phyloP scores from a whole-genome alignment of 2,329 filamentous ascomycete species.

The Sarocladium kiliense region DNA sequence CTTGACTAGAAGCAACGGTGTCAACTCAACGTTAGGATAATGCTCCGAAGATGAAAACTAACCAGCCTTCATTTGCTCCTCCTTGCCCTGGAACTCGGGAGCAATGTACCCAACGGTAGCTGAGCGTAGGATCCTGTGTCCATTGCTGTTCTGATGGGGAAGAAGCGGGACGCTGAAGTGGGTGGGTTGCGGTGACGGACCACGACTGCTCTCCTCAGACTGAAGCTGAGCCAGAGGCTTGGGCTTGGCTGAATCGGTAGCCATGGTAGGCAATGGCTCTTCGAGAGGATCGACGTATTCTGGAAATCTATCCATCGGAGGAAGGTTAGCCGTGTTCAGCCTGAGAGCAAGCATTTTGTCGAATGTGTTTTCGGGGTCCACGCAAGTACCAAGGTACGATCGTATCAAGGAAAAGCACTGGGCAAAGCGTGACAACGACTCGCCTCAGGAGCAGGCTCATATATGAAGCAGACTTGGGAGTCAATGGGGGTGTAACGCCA shows the following conservation, averaged over 20 bases:
- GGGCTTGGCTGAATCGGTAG: slow-evolving; percentile 25
- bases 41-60: no score
- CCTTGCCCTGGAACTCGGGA: slow-evolving; percentile 88
- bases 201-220: slow-evolving; percentile 42
- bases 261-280: slow-evolving; percentile 24
- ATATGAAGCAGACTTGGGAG: background rate
- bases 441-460: background rate
- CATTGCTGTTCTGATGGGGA: slow-evolving; percentile 48
- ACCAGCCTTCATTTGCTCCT: slow-evolving; percentile 82
- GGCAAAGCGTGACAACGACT: no score
- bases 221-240: slow-evolving; percentile 38
- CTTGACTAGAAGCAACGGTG: slow-evolving; percentile 58
- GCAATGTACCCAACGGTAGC: slow-evolving; percentile 92
- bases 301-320: slow-evolving; percentile 36
- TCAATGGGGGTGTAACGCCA: background rate
- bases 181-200: slow-evolving; percentile 82
- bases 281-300: slow-evolving; percentile 37
- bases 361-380: no score
- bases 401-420: no score
- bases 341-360: slow-evolving; percentile 31
- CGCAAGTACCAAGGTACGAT: no score
- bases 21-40: background rate
- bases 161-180: slow-evolving; percentile 68
- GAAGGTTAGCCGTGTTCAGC: slow-evolving; percentile 35
- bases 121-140: slow-evolving; percentile 74